These are phyloP conservation scores for Phytophthora litchii DNA, from an alignment of 352 stramenopile genomes.

Conservation along the genomic window DNA sequence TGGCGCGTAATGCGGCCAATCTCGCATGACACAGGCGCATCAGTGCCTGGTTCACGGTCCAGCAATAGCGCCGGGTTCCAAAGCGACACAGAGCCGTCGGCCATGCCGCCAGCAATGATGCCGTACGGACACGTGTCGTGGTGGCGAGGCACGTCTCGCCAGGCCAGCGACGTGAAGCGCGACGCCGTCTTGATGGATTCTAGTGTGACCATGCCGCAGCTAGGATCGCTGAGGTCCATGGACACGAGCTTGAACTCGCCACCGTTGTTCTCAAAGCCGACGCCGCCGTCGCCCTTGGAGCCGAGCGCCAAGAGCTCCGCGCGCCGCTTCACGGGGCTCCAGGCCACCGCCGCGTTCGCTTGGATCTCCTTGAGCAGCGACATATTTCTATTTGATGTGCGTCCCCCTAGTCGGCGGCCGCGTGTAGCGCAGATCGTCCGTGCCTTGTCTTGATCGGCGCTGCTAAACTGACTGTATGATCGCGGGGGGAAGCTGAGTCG, in stretches of 20 bases:
- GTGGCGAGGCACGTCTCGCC: conserved; percentile 88
- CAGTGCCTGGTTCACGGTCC: conserved; percentile 47
- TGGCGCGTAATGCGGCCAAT: conserved; percentile 85
- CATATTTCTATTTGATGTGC: conserved; percentile 48
- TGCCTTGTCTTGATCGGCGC: conserved; percentile 15
- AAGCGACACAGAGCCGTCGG: conserved; percentile 95
- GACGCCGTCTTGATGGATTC: conserved; percentile 90
- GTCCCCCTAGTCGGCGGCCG: conserved; percentile 1
- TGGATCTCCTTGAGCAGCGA: conserved; percentile 92
- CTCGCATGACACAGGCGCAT: conserved; percentile 52
- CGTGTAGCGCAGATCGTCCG: conserved; percentile 8
- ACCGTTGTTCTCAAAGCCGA: conserved; percentile 97
- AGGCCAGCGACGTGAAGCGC: conserved; percentile 95
- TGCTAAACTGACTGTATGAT: conserved; percentile 35
- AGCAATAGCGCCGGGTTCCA: conserved; percentile 95
- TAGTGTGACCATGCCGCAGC: conserved; percentile 75
- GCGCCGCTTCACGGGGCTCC: conserved; percentile 82
- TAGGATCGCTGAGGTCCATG: conserved; percentile 88
- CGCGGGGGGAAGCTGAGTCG: conserved; percentile 16
- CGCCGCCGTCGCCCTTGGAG: conserved; percentile 94
- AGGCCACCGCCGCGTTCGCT: conserved; percentile 87
- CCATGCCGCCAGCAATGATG: conserved; percentile 96
- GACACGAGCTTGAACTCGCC: conserved; percentile 97
- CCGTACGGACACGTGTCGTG: conserved; percentile 84
- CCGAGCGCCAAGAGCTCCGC: conserved; percentile 86